Evolutionary conservation across 2,329 filamentous ascomycete genomes (phyloP), one percentile per base, ranked within the genome.

Genomic region (Alternaria infectoria): DNA sequence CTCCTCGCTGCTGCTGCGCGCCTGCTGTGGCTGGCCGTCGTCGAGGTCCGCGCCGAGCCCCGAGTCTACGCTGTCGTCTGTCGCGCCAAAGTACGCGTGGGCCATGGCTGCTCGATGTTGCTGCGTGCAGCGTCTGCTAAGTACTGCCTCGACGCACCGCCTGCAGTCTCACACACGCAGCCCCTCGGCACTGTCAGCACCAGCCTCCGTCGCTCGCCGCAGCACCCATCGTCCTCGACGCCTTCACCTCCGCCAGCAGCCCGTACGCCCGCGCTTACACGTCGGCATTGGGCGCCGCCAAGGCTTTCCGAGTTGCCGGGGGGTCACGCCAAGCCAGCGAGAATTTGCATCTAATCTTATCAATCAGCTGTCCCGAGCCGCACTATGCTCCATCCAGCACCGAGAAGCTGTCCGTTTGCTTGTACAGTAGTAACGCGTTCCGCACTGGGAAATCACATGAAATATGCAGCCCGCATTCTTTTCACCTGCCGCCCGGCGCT

Each of bases 21-120:
- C 74, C 69, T 72, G 55, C 75, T 69, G 69, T 46, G 55, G 61
- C 61, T 72, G 70, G 61, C 66, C 65, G 56, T 79, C 77, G 26
- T 81, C 81, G 52, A 81, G 62, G 11, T 83, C 81, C 19, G 78
- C 70, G 21, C 77, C 78, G 12, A 82, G 71, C 6, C 80, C 82
- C 62, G 81, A 82, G 69, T 84, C 81, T 47, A 82, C 70, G 64
- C 81, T 83, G 65, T 77, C 36, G 36, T 40, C 36, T 40, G 36
- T 40, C 36, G 36, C 36, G 54, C 77, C 74, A 75, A 84, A 88
- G 76, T 86, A 88, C 57, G 83, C 81, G 76, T 87, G 89, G 70
- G 89, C 86, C 86, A 89, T 89, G 55, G 69, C 21, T 26, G 36
- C 17, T 40, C 17, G 51, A 36, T 25, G 49, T 49, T 36, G 58